A percentile compares a stretch with the other conserved stretches of the same genome.
phyloP scores from a whole-genome alignment of 1,139 yeast genomes.

The Protomyces gravidus region DNA sequence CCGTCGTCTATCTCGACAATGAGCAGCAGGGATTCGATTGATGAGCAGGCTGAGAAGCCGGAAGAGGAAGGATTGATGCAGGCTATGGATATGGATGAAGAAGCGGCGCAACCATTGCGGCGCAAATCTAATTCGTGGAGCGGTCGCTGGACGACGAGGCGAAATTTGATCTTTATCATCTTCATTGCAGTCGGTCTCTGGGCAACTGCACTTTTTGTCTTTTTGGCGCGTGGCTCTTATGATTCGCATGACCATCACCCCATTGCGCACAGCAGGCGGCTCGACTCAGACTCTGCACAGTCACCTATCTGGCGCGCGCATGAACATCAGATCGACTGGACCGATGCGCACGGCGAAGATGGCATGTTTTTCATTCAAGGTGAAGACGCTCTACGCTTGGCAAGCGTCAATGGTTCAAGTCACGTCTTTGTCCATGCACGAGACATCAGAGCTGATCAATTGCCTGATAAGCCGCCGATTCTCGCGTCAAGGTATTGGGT shows the following conservation, averaged over 20 bases:
- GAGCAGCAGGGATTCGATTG: neutral
- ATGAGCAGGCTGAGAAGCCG: neutral
- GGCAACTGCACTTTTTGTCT: conserved; percentile 5
- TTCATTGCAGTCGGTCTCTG: neutral
- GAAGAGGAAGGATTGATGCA: neutral
- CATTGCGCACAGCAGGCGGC: conserved; percentile 12
- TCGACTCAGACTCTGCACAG: conserved; percentile 7
- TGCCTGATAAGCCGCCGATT: conserved; percentile 1
- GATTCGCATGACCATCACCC: conserved; percentile 13
- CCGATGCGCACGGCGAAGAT: conserved; percentile 22
- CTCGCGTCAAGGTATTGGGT: conserved; percentile 17
- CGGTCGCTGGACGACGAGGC: neutral
- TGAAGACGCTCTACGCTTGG: conserved; percentile 1
- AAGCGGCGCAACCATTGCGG: neutral
- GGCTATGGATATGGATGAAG: neutral
- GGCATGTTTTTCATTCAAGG: conserved; percentile 16
- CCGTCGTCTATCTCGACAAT: neutral
- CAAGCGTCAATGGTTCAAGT: conserved; percentile 16
- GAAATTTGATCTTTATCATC: neutral
- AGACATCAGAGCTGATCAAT: conserved; percentile 10
- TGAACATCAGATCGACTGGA: conserved; percentile 19
- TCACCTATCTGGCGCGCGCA: conserved; percentile 1
- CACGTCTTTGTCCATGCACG: conserved; percentile 7
- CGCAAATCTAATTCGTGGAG: neutral
- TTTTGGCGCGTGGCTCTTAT: conserved; percentile 5